Evolutionary conservation across 768 basidiomycete species (phyloP), one percentile per base, ranked within the genome.

Genomic region (Amyloporia xantha): DNA sequence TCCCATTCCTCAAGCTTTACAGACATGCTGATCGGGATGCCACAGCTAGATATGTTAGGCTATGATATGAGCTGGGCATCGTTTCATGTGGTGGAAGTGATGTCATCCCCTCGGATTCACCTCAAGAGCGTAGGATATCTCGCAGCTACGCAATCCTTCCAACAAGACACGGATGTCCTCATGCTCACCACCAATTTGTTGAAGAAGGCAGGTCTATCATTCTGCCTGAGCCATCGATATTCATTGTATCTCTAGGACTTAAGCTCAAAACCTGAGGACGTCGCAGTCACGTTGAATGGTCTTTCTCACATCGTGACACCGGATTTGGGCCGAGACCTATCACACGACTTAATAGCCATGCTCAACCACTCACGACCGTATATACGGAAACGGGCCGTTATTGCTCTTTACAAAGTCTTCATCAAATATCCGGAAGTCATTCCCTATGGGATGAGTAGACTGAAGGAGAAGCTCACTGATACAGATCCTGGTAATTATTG

Each of bases 11-110:
- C 21, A 44, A 91, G 87, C 56, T 98, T 96, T 69, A 93, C 95
- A 65, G 91, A 56, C 48, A 57, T 13, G 48, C 35, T 25, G 43
- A 54, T 25, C 28, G 52, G 15, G 51, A 54, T 42, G 44, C 50
- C 47, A n/a, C 60, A 98, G 95, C 82, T 99, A 54, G 91, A 98
- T 64, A 98, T 99, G 96, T 69, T 99, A 45, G 96, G 85, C 46
- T 92, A 86, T 62, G 92, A 87, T 70, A 96, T 88, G 82, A 80
- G 81, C 50, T 96, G 92, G 82, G 94, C 94, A 39, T 90, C 96
- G 6, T 99, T 99, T 60, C 84, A 95, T 65, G 87, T 99, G 46
- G 85, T 98, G 5, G 96, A 99, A 63, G 92, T 95, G 65, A 99
- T 99, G 96, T 92, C 92, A 30, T 93, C 92, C 3, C 72, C 86